Evolutionary conservation across 768 basidiomycete genomes (phyloP), one percentile per base, ranked within the genome.

Genomic region (Chlorophyllum brunneum): DNA sequence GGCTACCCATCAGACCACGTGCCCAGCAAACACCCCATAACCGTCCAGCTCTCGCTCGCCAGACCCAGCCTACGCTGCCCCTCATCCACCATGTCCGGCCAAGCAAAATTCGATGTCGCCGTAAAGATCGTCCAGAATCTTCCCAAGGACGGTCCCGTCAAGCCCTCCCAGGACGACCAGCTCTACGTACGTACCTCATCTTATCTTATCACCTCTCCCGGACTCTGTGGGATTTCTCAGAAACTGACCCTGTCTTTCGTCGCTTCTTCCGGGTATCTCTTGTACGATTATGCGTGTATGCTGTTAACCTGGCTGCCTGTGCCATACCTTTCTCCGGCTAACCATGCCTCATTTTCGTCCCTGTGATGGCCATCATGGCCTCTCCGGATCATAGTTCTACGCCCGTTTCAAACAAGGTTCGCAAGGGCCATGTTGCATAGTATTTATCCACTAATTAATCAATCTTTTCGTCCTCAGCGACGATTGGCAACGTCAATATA

Each of bases 361-460:
- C n/a, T n/a, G n/a, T n/a, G n/a, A n/a, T n/a, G n/a, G n/a, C n/a
- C n/a, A n/a, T n/a, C n/a, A n/a, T n/a, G n/a, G n/a, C n/a, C n/a
- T n/a, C n/a, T n/a, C n/a, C n/a, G n/a, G n/a, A n/a, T n/a, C 26
- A 55, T 54, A 98, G 95, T 97, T 97, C 78, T 99, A 98, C 77
- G 79, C 77, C 59, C 82, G 86, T 68, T 98, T 76, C 81, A 99
- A 98, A 79, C 94, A 95, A 78, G 92, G 92, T 87, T 49, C 39
- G 67, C 49, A 11, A 4, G 41, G n/a, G n/a, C n/a, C n/a, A n/a
- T 23, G 15, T 23, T 23, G 36, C 16, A 27, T 9, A 26, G 34
- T 13, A 37, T 29, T 51, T 57, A 47, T 51, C 27, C n/a, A 34
- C 36, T 15, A 33, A 26, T 49, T 44, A 39, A 48, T 34, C 27